Conservation (phyloP, 1,284 basidiomycete genomes). For the Pseudozyma tsukubaensis region DNA sequence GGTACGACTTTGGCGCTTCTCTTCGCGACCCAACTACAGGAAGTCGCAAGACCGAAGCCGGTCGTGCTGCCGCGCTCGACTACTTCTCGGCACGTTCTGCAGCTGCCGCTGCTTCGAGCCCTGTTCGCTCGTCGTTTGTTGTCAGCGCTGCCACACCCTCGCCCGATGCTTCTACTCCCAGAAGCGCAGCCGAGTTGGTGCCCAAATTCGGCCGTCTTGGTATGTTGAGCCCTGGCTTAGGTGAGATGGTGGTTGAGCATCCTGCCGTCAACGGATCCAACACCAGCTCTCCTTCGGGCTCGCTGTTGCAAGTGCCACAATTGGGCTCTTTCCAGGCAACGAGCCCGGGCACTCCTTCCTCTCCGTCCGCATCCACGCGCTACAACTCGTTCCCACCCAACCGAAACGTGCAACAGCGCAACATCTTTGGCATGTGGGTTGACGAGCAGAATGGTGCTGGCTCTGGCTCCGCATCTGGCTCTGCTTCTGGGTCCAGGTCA, state of each 20-base stretch:
- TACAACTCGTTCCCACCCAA: conserved; percentile 56
- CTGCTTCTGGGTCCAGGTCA: conserved; percentile 24
- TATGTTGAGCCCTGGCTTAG: conserved; percentile 61
- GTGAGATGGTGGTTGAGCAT: conserved; percentile 53
- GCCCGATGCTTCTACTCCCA: conserved; percentile 44
- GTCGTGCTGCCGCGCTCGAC: conserved; percentile 60
- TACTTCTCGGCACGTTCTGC: conserved; percentile 61
- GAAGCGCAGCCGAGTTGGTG: conserved; percentile 32
- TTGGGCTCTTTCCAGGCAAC: background rate
- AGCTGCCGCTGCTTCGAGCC: conserved; percentile 17
- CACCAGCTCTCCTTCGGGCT: conserved; percentile 39
- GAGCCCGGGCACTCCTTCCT: conserved; percentile 7
- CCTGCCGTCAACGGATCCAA: conserved; percentile 29
- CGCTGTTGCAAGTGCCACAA: conserved; percentile 42
- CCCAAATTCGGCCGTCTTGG: conserved; percentile 54
- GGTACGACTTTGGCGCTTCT: conserved; percentile 73
- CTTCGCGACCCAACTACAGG: conserved; percentile 69
- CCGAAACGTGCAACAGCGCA: conserved; percentile 38
- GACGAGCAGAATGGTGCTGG: conserved; percentile 26
- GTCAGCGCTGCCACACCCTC: conserved; percentile 52
- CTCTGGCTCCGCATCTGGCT: conserved; percentile 34
- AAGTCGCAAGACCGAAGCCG: conserved; percentile 55
- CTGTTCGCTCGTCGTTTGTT: conserved; percentile 37
- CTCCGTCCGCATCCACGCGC: conserved; percentile 21
- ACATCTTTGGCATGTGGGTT: conserved; percentile 32